Evolutionary conservation across 768 basidiomycete species (phyloP), one percentile per base, ranked within the genome.

Genomic region (Daedaleopsis sinensis): DNA sequence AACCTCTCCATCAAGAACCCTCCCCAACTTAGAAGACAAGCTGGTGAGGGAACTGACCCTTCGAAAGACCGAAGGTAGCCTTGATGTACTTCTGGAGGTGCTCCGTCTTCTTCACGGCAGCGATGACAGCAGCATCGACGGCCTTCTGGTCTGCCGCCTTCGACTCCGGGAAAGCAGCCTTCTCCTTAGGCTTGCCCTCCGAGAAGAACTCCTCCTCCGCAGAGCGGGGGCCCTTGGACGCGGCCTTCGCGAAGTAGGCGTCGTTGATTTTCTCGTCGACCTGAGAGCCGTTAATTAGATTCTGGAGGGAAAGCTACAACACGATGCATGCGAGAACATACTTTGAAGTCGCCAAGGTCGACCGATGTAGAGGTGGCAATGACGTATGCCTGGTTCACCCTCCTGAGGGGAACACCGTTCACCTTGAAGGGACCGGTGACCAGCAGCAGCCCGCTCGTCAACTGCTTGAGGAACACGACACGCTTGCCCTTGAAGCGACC

Each of bases 401-500:
- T 88, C 76, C 96, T 86, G 76, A 99, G 84, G 69, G 97, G 97
- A 49, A 99, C 96, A 75, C 97, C 97, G 79, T 99, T 99, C 76
- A 98, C 76, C 85, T 94, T 96, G 87, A 87, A 98, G 51, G 97
- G 97, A 58, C 97, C 97, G 42, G 96, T 94, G 70, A 99, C 94
- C 78, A 99, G 83, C 71, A 99, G 79, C 72, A 99, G 78, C 57
- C 97, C 97, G 64, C 90, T 90, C 70, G 85, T 84, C 75, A 98
- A 80, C 82, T 96, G 94, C 86, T 97, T 97, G 81, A 99, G 82
- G 80, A 94, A 96, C 59, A 99, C 95, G 66, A 99, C 97, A 57
- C 97, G 88, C 87, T 98, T 98, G 66, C 96, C 96, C 67, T 93
- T 83, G 92, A 93, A 98, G 73, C 95, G 92, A 72, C 97, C 97